Conservation (phyloP, 495 filamentous ascomycete genomes). For the Sabuloglossum arenarium region DNA sequence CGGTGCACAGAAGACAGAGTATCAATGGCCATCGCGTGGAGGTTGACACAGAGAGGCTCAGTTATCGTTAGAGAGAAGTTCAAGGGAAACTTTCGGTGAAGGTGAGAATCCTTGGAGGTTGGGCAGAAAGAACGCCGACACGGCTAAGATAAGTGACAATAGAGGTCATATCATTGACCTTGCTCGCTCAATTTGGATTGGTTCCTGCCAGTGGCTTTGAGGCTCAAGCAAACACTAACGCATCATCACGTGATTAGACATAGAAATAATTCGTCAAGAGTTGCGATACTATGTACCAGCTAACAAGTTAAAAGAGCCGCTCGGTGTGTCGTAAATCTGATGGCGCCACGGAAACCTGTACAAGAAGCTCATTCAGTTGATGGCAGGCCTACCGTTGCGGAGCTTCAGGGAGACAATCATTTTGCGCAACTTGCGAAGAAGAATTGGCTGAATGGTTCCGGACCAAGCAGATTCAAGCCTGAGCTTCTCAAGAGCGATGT, state of each 20-base stretch:
- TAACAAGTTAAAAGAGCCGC: background rate
- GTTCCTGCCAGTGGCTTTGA: background rate
- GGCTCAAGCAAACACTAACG: background rate
- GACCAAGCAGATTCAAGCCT: conserved; percentile 54
- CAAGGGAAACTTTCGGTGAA: too few species aligned
- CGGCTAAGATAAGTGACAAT: too few species aligned
- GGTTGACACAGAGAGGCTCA: too few species aligned
- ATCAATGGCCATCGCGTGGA: conserved; percentile 23
- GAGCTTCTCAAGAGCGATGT: conserved; percentile 75
- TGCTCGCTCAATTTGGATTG: too few species aligned
- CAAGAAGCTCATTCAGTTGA: background rate
- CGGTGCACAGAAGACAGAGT: conserved; percentile 33
- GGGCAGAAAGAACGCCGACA: too few species aligned
- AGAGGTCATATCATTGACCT: too few species aligned
- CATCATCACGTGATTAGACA: background rate
- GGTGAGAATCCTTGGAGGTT: too few species aligned
- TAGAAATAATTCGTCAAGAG: background rate
- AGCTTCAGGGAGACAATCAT: conserved; percentile 51
- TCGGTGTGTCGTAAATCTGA: background rate
- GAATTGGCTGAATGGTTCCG: conserved; percentile 56
- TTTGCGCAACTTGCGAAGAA: conserved; percentile 67
- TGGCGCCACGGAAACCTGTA: background rate
- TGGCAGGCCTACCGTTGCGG: conserved; percentile 12
- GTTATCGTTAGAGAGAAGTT: too few species aligned
- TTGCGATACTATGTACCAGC: too few species aligned